Conservation (phyloP, 2,329 filamentous ascomycete genomes). For the Aspergillus sp. region DNA sequence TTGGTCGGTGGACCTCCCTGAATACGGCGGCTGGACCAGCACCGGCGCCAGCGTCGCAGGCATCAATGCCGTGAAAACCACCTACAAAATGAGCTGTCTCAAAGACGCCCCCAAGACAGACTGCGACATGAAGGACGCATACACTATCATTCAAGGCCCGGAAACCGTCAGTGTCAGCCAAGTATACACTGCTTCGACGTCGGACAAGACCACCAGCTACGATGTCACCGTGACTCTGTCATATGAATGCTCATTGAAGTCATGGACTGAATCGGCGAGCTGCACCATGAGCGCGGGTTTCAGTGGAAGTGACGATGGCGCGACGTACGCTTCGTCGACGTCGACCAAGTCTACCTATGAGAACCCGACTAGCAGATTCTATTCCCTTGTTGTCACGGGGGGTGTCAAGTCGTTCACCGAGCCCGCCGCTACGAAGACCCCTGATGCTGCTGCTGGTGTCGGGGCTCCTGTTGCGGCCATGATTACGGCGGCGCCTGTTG, state of each 20-base stretch:
- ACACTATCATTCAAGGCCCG: slow-evolving; percentile 29
- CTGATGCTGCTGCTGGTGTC: slow-evolving; percentile 18
- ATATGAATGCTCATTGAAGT: slow-evolving; percentile 21
- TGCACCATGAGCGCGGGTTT: slow-evolving; percentile 22
- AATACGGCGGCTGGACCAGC: slow-evolving; percentile 19
- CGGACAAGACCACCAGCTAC: slow-evolving; percentile 3
- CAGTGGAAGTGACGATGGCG: slow-evolving; percentile 13
- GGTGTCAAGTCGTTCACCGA: slow-evolving; percentile 23
- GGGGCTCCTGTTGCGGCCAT: slow-evolving; percentile 17
- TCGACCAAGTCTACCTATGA: not conserved
- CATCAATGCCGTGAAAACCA: slow-evolving; percentile 24
- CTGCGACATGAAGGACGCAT: slow-evolving; percentile 23
- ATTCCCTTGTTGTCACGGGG: slow-evolving; percentile 23
- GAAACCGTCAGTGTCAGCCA: slow-evolving; percentile 23
- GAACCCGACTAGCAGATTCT: slow-evolving; percentile 6
- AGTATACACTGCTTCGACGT: slow-evolving; percentile 22
- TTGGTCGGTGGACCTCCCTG: slow-evolving; percentile 1
- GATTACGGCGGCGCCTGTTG: slow-evolving; percentile 28
- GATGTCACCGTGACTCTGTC: slow-evolving; percentile 24
- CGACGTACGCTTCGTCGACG: not conserved
- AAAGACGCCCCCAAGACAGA: slow-evolving; percentile 26
- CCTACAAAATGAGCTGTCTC: slow-evolving; percentile 27
- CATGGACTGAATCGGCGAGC: slow-evolving; percentile 18
- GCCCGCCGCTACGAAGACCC: slow-evolving; percentile 22
- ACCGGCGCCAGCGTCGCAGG: slow-evolving; percentile 26